These are phyloP conservation scores for Blastobotrys terrestris DNA, from an alignment of 805 yeast genomes.

Conservation along the genomic window DNA sequence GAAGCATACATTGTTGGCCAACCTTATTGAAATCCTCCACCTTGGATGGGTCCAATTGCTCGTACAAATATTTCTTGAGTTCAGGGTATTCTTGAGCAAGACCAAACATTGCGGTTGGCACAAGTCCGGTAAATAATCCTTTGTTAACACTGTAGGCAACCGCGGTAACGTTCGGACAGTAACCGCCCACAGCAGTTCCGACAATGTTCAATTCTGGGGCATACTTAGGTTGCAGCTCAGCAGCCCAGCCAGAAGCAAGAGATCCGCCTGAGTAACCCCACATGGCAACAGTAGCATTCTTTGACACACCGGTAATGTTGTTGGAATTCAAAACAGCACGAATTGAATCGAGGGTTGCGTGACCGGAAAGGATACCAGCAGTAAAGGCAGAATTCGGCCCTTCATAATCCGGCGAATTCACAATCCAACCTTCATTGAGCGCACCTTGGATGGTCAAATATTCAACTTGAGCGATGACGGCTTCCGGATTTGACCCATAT, in stretches of 20 bases:
- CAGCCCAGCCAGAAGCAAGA: conserved; percentile 60
- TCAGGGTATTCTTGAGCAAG: conserved; percentile 24
- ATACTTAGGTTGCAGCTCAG: conserved; percentile 22
- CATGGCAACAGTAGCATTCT: conserved; percentile 50
- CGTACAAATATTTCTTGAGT: conserved; percentile 11
- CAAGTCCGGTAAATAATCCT: conserved; percentile 22
- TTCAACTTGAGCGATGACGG: conserved; percentile 10
- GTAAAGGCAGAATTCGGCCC: conserved; percentile 26
- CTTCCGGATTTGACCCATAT: conserved; percentile 3
- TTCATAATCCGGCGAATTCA: conserved; percentile 26
- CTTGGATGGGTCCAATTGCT: conserved; percentile 5
- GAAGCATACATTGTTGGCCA: conserved; percentile 13
- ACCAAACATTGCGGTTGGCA: conserved; percentile 25
- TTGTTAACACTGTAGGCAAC: conserved; percentile 16
- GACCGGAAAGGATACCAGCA: conserved; percentile 25
- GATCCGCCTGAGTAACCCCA: conserved; percentile 74
- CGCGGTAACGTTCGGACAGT: conserved; percentile 18
- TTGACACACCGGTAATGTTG: conserved; percentile 31
- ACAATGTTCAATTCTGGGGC: conserved; percentile 24
- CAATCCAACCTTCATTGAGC: conserved; percentile 16
- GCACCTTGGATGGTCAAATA: conserved; percentile 9
- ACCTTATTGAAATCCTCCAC: conserved; percentile 6
- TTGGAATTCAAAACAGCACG: conserved; percentile 19
- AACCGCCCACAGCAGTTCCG: conserved; percentile 28
- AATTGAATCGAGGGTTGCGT: conserved; percentile 25